These are phyloP conservation scores for Scheffersomyces spartinae DNA, from an alignment of 805 yeast genomes.

Conservation along the genomic window DNA sequence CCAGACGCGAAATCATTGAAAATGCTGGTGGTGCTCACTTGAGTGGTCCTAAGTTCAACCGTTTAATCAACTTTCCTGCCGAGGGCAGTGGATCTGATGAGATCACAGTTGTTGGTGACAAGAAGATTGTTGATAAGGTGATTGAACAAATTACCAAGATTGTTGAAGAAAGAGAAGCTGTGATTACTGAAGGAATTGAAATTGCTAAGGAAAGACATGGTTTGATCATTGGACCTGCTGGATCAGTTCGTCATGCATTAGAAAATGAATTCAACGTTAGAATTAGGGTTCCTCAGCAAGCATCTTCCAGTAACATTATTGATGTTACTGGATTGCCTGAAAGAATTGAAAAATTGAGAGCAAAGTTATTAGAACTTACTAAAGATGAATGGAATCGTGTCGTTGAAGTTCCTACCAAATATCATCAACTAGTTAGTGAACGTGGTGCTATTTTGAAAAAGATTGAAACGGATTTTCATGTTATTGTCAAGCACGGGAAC, in stretches of 20 bases:
- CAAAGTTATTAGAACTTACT: slow-evolving; percentile 47
- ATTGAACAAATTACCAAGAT: slow-evolving; percentile 49
- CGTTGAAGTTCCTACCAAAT: slow-evolving; percentile 44
- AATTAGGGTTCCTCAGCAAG: slow-evolving; percentile 55
- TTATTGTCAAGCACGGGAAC: slow-evolving; percentile 51
- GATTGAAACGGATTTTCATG: slow-evolving; percentile 39
- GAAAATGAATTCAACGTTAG: slow-evolving; percentile 59
- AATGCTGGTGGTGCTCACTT: slow-evolving; percentile 76
- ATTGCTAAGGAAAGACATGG: slow-evolving; percentile 69
- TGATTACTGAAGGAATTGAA: slow-evolving; percentile 38
- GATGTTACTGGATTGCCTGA: slow-evolving; percentile 57
- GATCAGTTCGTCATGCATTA: slow-evolving; percentile 57
- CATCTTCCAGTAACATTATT: slow-evolving; percentile 38
- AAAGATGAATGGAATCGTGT: slow-evolving; percentile 45
- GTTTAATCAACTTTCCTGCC: slow-evolving; percentile 59
- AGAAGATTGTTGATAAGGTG: slow-evolving; percentile 57
- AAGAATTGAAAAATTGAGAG: slow-evolving; percentile 50
- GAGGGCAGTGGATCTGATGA: slow-evolving; percentile 46
- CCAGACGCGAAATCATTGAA: slow-evolving; percentile 58
- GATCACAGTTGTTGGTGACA: slow-evolving; percentile 66
- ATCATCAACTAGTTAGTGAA: slow-evolving; percentile 53
- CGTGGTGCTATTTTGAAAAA: slow-evolving; percentile 51
- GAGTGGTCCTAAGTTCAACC: slow-evolving; percentile 48
- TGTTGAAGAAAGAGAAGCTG: slow-evolving; percentile 52
- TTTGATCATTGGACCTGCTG: slow-evolving; percentile 71